Percentiles rank a stretch among this genome's conserved stretches.
Conservation (phyloP, 2,329 filamentous ascomycete genomes). For the Penicillium sp. region DNA sequence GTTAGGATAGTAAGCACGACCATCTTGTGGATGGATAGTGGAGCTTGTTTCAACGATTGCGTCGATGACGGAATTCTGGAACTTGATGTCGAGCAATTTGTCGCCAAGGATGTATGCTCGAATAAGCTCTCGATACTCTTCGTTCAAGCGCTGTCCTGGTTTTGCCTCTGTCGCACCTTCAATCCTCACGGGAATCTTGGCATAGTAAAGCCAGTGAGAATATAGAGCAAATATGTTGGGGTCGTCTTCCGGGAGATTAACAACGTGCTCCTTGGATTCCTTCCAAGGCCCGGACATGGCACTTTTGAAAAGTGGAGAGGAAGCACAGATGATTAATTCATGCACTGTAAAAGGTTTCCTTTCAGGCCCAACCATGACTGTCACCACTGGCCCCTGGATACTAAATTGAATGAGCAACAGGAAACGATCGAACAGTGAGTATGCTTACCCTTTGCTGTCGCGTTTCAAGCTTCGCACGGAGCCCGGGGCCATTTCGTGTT, state of each 20-base stretch:
- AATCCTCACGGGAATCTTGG: not conserved
- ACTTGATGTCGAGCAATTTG: not conserved
- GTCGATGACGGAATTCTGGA: not conserved
- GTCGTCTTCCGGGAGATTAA: not conserved
- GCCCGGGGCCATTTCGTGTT: not conserved
- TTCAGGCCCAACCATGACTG: not conserved
- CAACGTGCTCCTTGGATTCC: not conserved
- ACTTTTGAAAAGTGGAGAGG: not conserved
- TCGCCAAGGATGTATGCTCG: not conserved
- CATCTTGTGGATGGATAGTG: not conserved
- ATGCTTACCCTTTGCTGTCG: not conserved
- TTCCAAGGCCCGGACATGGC: not conserved
- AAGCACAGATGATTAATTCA: not conserved
- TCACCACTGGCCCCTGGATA: not conserved
- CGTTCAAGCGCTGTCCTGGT: rapidly evolving
- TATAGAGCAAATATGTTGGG: not conserved
- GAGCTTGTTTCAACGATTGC: not conserved
- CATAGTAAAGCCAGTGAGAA: not conserved
- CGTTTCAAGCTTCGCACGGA: not conserved
- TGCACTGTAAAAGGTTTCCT: not conserved
- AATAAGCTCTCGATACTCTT: not conserved
- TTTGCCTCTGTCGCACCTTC: no score
- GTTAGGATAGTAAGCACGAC: not conserved
- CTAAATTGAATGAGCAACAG: not conserved
- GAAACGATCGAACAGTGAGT: not conserved